Conservation (phyloP, 768 basidiomycete genomes). For the Tulasnella sp. region DNA sequence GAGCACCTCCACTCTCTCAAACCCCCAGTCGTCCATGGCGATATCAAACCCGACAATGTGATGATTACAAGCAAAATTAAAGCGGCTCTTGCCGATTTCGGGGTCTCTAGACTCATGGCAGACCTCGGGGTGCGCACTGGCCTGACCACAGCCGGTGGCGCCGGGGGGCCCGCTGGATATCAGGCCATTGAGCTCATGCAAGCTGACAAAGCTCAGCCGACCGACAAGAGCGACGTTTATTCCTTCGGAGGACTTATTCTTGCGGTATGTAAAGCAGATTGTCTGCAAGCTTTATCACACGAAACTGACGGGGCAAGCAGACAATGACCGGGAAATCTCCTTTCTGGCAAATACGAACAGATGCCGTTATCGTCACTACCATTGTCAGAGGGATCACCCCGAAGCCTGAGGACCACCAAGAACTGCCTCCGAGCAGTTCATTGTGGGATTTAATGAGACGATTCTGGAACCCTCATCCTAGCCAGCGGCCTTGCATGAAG, state of each 20-base stretch:
- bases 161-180: background rate
- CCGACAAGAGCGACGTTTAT: slow-evolving; percentile 6
- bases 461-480: too few species aligned
- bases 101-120: background rate
- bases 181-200: background rate
- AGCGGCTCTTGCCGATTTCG: slow-evolving; percentile 10
- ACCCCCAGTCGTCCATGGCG: slow-evolving; percentile 32
- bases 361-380: background rate
- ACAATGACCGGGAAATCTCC: slow-evolving; percentile 9
- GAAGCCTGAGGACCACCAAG: background rate
- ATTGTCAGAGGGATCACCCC: background rate
- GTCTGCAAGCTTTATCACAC: background rate
- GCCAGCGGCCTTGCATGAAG: too few species aligned
- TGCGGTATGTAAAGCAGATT: background rate
- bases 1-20: slow-evolving; percentile 28
- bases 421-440: background rate
- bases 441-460: slow-evolving; percentile 10
- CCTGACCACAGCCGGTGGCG: background rate
- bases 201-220: background rate
- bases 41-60: slow-evolving; percentile 23
- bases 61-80: background rate
- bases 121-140: background rate
- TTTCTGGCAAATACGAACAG: background rate
- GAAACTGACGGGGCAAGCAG: background rate
- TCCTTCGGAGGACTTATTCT: slow-evolving; percentile 4